Evolutionary conservation across 768 basidiomycete genomes (phyloP).

Genomic region (Mycena kentingensis): DNA sequence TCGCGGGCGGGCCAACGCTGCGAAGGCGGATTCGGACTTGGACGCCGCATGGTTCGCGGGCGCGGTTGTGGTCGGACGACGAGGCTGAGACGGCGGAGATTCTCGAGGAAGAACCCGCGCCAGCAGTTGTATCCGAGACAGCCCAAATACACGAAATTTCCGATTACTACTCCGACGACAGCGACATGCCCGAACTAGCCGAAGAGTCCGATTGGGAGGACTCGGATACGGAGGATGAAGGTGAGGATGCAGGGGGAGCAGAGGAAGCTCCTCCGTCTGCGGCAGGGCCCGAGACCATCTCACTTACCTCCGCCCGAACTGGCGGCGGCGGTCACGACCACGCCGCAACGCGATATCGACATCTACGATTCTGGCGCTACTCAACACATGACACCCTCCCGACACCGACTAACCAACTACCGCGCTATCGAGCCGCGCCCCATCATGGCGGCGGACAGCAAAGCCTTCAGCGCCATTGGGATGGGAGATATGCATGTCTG

Average conservation of each 20-base stretch:
- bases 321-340: background rate
- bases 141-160: too few relatives aligned
- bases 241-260: too few relatives aligned
- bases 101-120: background rate
- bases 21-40: background rate
- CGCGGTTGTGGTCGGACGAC: background rate
- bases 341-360: slow-evolving; percentile 18
- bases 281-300: background rate
- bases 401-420: slow-evolving; percentile 32
- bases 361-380: slow-evolving; percentile 39
- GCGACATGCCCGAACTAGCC: too few relatives aligned
- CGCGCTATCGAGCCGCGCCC: slow-evolving; percentile 25
- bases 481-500: slow-evolving; percentile 31
- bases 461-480: slow-evolving; percentile 30
- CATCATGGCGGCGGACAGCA: slow-evolving; percentile 34
- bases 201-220: too few relatives aligned
- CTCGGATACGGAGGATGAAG: too few relatives aligned
- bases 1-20: background rate
- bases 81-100: too few relatives aligned
- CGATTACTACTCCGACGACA: too few relatives aligned
- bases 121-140: too few relatives aligned
- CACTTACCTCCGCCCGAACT: background rate
- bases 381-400: slow-evolving; percentile 36
- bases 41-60: background rate
- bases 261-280: background rate